Evolutionary conservation across 2,329 filamentous ascomycete species (phyloP), one percentile per base, ranked within the genome.

Genomic region (Fusarium clavum): DNA sequence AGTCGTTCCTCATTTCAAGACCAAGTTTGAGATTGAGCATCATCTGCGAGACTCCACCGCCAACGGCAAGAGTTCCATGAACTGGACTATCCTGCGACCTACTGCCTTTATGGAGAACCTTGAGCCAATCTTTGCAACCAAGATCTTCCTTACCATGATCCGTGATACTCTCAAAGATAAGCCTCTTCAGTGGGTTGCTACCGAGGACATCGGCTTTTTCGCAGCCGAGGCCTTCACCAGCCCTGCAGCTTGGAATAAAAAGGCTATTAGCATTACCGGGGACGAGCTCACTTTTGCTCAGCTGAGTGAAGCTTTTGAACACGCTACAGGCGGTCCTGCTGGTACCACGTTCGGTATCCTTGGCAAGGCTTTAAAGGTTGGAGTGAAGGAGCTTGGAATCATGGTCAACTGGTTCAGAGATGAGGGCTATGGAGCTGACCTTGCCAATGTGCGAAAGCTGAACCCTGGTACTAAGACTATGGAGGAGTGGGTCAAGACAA

Each of bases 21-120:
- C 48, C 14, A 71, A 71, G 24, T 29, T 59, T 11, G 51, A 64
- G 29, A 68, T 71, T 14, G 64, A 71, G 18, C 67, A 71, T 20
- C 16, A 71, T 3, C 45, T 70, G 5, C 55, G 55, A 4, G 51
- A 70, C 20, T 67, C 57, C 2, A 70, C 67, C 10, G 32, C 51
- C 8, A 22, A 61, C 2, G 54, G 51, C 3, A 67, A 59, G 20
- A 48, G 45, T 20, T 2, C 20, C 2, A 81, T 81, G 79, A 55
- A 61, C 5, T 82, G 79, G 79, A 79, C 78, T 0, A 78, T 83
- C n/a, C 66, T 83, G 3, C 75, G 81, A 10, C 81, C 81, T 1
- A 78, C 79, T 0, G 79, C 77, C 0, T 83, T 83, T 68, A 81
- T 82, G 79, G 81, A 83, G 6, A 81, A 81, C 56, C 71, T 81